These are phyloP conservation scores for Colletotrichum cereale DNA, from an alignment of 2,329 filamentous ascomycete species.

Conservation along the genomic window DNA sequence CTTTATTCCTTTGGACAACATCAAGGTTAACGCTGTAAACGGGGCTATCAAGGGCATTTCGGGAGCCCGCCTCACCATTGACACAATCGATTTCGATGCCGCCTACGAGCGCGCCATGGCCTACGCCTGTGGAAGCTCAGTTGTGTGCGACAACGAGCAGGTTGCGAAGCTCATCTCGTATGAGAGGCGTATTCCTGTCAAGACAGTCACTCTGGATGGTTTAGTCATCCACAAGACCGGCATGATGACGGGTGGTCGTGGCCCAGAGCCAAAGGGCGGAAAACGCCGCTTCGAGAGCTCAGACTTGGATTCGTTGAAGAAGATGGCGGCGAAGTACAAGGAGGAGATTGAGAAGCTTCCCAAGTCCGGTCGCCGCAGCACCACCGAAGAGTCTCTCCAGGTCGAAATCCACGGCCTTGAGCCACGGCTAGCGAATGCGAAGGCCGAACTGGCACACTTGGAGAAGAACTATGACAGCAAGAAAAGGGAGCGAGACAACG, in stretches of 20 bases:
- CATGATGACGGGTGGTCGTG: constrained; percentile 94
- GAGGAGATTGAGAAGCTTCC: constrained; percentile 85
- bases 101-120: constrained; percentile 91
- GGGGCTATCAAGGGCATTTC: constrained; percentile 91
- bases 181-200: constrained; percentile 85
- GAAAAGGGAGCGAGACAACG: constrained; percentile 81
- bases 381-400: constrained; percentile 84
- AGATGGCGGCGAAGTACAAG: constrained; percentile 79
- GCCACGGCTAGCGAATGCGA: constrained; percentile 77
- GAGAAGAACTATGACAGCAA: constrained; percentile 89
- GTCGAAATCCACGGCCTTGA: constrained; percentile 85
- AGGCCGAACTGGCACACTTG: constrained; percentile 81
- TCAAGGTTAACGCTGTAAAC: constrained; percentile 93
- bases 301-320: constrained; percentile 87
- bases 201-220: constrained; percentile 95
- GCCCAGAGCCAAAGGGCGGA: constrained; percentile 78
- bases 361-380: constrained; percentile 79
- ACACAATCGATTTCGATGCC: constrained; percentile 94
- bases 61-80: constrained; percentile 89
- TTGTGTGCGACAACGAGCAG: constrained; percentile 90
- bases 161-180: constrained; percentile 93
- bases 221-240: constrained; percentile 97
- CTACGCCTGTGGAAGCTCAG: constrained; percentile 93
- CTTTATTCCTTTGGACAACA: constrained; percentile 96
- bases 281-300: constrained; percentile 90